These are phyloP conservation scores for Westerdykella ornata DNA, from an alignment of 2,329 filamentous ascomycete species.

Conservation along the genomic window DNA sequence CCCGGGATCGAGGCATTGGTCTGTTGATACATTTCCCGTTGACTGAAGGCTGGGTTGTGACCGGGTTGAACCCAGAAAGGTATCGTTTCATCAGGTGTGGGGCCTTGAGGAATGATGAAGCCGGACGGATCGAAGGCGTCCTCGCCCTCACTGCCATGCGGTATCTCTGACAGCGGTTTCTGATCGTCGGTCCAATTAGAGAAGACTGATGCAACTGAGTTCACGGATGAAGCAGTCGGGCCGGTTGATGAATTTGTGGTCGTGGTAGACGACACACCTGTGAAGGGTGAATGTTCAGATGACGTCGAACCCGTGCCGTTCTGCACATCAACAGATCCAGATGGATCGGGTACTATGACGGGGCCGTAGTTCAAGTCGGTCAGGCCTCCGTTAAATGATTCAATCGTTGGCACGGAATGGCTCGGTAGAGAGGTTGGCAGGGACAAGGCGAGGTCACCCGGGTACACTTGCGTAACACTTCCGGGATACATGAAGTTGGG, in stretches of 20 bases:
- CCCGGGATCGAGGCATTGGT: conserved; percentile 33
- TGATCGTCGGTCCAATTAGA: conserved; percentile 34
- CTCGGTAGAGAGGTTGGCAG: conserved; percentile 19
- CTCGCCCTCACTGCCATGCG: conserved; percentile 21
- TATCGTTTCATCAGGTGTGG: conserved; percentile 27
- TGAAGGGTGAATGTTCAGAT: conserved; percentile 32
- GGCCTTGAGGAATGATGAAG: conserved; percentile 26
- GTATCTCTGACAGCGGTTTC: conserved; percentile 11
- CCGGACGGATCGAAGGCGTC: conserved; percentile 23
- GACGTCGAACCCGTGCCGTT: conserved; percentile 29
- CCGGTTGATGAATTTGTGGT: conserved; percentile 30
- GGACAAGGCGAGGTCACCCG: conserved; percentile 21
- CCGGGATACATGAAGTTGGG: conserved; percentile 21
- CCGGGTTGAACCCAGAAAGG: conserved; percentile 24
- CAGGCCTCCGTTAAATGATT: conserved; percentile 22
- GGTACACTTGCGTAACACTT: conserved; percentile 16
- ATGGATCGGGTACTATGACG: conserved; percentile 18
- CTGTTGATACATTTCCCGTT: conserved; percentile 32
- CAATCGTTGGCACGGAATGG: conserved; percentile 17
- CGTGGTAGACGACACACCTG: conserved; percentile 25
- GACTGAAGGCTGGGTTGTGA: conserved; percentile 18
- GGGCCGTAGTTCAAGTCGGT: conserved; percentile 20
- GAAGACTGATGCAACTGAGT: conserved; percentile 33
- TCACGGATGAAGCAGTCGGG: conserved; percentile 28
- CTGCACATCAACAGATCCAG: conserved; percentile 21